Evolutionary conservation across 2,329 filamentous ascomycete species (phyloP).

Genomic region (Penicillium frequentans): DNA sequence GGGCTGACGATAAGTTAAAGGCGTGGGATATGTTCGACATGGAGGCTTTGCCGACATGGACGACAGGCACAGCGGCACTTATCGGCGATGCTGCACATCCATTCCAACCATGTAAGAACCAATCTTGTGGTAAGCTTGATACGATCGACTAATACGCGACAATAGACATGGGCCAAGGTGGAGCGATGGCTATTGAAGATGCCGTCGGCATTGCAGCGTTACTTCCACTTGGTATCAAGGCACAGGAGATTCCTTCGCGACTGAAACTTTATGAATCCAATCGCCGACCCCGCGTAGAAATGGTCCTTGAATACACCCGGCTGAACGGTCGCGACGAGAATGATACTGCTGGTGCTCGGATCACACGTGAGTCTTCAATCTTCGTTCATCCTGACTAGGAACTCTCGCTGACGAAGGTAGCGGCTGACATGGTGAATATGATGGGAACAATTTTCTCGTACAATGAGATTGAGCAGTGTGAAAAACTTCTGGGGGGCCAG

Average conservation of each 20-base stretch:
- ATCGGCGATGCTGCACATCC: constrained; percentile 69
- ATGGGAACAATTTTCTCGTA: constrained; percentile 24
- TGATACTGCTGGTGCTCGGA: constrained; percentile 8
- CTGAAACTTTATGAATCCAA: constrained; percentile 21
- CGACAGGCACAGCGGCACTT: constrained; percentile 53
- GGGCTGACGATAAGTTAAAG: constrained; percentile 47
- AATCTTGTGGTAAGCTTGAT: not conserved
- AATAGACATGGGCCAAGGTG: constrained; percentile 33
- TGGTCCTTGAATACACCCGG: constrained; percentile 19
- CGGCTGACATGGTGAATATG: constrained; percentile 21
- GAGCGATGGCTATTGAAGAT: constrained; percentile 35
- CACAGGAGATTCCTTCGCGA: constrained; percentile 14
- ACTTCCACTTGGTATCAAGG: constrained; percentile 19
- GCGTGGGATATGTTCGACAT: constrained; percentile 64
- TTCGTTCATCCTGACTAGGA: too few species aligned
- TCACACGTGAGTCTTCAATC: constrained; percentile 16
- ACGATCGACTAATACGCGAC: not conserved
- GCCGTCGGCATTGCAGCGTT: constrained; percentile 29
- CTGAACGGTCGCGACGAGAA: constrained; percentile 25
- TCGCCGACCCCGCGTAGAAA: constrained; percentile 22
- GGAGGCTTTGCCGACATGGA: constrained; percentile 57
- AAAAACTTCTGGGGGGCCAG: not conserved
- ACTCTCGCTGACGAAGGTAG: constrained; percentile 13
- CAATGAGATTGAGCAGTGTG: constrained; percentile 13
- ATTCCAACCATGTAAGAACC: constrained; percentile 52